A percentile compares a stretch with the other conserved stretches of the same genome.
Conservation (phyloP, 2,329 filamentous ascomycete genomes). For the Graphilbum fragrans region DNA sequence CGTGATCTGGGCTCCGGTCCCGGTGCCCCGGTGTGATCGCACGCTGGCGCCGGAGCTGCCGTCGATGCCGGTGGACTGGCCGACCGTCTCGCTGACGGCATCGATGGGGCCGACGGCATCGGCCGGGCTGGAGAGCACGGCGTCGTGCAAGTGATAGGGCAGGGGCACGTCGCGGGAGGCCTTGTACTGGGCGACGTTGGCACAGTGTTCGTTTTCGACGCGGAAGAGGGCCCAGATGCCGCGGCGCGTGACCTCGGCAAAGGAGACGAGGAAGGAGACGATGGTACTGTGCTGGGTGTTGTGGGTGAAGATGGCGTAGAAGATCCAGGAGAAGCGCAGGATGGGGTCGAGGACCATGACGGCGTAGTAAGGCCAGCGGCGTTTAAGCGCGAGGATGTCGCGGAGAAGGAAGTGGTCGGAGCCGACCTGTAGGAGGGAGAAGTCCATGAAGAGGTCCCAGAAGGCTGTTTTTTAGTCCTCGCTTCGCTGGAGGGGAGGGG, state of each 20-base stretch:
- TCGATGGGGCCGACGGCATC: background rate
- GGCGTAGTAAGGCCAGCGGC: slow-evolving; percentile 70
- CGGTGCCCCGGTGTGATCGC: background rate
- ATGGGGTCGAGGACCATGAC: slow-evolving; percentile 77
- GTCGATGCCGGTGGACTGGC: slow-evolving; percentile 11
- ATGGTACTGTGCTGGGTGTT: slow-evolving; percentile 73
- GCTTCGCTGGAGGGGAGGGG: too few relatives aligned
- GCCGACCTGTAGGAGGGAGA: slow-evolving; percentile 73
- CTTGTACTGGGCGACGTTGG: slow-evolving; percentile 81
- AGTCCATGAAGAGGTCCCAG: slow-evolving; percentile 96
- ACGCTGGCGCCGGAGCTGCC: background rate
- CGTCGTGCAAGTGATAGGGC: slow-evolving; percentile 56
- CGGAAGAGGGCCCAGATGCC: slow-evolving; percentile 89
- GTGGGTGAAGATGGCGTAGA: slow-evolving; percentile 74
- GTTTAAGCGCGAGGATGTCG: slow-evolving; percentile 68
- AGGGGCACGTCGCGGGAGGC: slow-evolving; percentile 79
- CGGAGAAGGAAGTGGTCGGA: slow-evolving; percentile 58
- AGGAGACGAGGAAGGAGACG: slow-evolving; percentile 64
- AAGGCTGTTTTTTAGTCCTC: slow-evolving; percentile 43
- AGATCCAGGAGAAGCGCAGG: slow-evolving; percentile 86
- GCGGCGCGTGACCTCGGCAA: slow-evolving; percentile 72
- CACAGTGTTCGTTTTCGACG: slow-evolving; percentile 95
- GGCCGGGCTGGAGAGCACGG: slow-evolving; percentile 15
- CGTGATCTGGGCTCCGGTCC: too few relatives aligned
- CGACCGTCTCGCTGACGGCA: slow-evolving; percentile 12